Conservation (phyloP, 371 early-diverging fungal genomes). For the Mortierella sp. region DNA sequence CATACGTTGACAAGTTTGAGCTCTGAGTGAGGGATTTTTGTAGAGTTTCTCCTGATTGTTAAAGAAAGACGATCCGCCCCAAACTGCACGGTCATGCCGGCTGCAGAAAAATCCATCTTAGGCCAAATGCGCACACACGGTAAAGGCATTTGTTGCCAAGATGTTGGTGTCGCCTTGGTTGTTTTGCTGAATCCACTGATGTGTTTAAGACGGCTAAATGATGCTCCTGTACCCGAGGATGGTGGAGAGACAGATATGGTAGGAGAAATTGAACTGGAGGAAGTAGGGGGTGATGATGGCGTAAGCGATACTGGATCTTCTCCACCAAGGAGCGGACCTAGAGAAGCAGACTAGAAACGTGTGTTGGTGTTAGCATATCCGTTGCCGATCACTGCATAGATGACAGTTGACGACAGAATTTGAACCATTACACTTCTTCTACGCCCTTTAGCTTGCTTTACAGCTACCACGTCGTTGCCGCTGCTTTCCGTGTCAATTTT, state of each 20-base stretch:
- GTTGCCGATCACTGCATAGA: background rate
- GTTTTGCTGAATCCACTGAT: conserved; percentile 13
- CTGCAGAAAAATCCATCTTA: conserved; percentile 29
- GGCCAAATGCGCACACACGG: conserved; percentile 32
- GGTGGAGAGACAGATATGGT: background rate
- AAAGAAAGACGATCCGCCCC: conserved; percentile 35
- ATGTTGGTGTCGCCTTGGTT: conserved; percentile 2
- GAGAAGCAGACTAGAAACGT: conserved; percentile 14
- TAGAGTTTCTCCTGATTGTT: conserved; percentile 35
- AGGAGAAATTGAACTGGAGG: background rate
- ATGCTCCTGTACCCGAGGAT: background rate
- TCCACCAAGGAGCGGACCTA: conserved; percentile 5
- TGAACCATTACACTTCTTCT: conserved; percentile 27
- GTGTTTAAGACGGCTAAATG: conserved; percentile 8
- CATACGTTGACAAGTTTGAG: conserved; percentile 40
- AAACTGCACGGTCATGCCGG: conserved; percentile 41
- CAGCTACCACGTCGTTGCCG: background rate
- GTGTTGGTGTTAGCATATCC: background rate
- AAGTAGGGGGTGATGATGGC: conserved; percentile 9
- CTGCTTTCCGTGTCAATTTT: conserved; percentile 16
- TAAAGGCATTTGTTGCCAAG: conserved; percentile 40
- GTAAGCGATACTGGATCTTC: background rate
- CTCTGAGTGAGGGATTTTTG: conserved; percentile 33
- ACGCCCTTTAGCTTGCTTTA: conserved; percentile 7
- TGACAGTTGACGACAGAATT: background rate